phyloP scores from a whole-genome alignment of 2,329 filamentous ascomycete species.

The Penicillium palitans region DNA sequence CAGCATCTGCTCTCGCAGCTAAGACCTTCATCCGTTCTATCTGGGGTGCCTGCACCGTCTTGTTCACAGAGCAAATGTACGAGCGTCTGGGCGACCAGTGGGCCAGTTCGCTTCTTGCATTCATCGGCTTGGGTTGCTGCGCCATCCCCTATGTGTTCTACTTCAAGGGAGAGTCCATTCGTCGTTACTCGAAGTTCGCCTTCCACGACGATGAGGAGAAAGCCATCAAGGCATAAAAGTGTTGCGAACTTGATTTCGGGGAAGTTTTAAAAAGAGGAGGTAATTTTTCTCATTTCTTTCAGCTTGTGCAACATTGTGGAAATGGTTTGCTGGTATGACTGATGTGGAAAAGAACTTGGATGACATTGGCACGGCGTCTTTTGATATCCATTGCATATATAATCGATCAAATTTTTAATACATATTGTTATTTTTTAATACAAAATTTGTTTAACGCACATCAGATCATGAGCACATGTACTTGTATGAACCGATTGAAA shows the following conservation, averaged over 20 bases:
- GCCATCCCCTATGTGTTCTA: slow-evolving; percentile 82
- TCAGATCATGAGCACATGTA: not conserved
- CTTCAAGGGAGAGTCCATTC: slow-evolving; percentile 70
- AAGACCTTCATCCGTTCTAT: slow-evolving; percentile 79
- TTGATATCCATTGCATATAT: slow-evolving; percentile 4
- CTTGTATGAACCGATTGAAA: not conserved
- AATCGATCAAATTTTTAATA: not conserved
- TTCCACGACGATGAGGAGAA: slow-evolving; percentile 60
- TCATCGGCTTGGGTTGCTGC: slow-evolving; percentile 75
- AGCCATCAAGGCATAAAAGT: slow-evolving; percentile 20
- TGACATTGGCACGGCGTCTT: slow-evolving; percentile 3
- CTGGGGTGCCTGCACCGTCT: slow-evolving; percentile 74
- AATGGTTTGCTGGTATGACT: not conserved
- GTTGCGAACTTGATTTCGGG: not conserved
- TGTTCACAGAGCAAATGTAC: slow-evolving; percentile 85
- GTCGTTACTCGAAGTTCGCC: slow-evolving; percentile 69
- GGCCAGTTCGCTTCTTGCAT: slow-evolving; percentile 71
- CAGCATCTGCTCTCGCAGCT: slow-evolving; percentile 75
- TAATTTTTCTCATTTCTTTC: not conserved
- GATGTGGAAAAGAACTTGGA: slow-evolving; percentile 5
- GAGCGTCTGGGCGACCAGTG: slow-evolving; percentile 70
- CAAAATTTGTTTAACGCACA: not conserved
- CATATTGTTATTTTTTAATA: slow-evolving; percentile 1
- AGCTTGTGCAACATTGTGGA: not conserved
- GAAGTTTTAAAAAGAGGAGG: not conserved